A percentile compares a stretch with the other conserved stretches of the same genome.
Evolutionary conservation across 192 early-diverging fungal genomes (phyloP).

Genomic region (Backusella sp.): DNA sequence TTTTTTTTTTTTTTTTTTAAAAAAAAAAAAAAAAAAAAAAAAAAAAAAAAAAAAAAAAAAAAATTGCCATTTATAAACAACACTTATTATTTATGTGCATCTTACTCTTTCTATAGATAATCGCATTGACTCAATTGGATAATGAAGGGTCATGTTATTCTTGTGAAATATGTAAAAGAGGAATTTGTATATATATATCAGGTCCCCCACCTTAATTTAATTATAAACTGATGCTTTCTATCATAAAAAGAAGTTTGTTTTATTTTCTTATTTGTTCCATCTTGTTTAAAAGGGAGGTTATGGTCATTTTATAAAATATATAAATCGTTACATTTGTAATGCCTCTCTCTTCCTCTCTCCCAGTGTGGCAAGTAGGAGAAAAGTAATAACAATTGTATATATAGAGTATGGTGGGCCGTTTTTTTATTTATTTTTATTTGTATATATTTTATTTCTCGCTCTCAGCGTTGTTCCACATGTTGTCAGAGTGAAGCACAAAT

Average conservation of each 20-base stretch:
- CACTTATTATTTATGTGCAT: not conserved
- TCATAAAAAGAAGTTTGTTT: too few species aligned
- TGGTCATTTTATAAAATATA: not conserved
- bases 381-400: too few species aligned
- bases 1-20: too few species aligned
- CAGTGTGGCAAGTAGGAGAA: too few species aligned
- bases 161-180: not conserved
- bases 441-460: too few species aligned
- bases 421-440: too few species aligned
- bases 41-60: too few species aligned
- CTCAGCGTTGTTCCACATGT: not conserved
- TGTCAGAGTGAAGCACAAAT: not conserved
- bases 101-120: not conserved
- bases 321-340: not conserved
- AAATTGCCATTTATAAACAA: not conserved
- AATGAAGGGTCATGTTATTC: not conserved
- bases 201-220: not conserved
- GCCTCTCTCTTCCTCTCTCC: too few species aligned
- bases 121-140: not conserved
- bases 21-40: too few species aligned
- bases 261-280: too few species aligned
- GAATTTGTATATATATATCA: not conserved
- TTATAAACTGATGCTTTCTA: not conserved
- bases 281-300: too few species aligned
- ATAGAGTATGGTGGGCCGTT: too few species aligned